phyloP scores from a whole-genome alignment of 805 yeast species.

The Suhomyces emberorum region DNA sequence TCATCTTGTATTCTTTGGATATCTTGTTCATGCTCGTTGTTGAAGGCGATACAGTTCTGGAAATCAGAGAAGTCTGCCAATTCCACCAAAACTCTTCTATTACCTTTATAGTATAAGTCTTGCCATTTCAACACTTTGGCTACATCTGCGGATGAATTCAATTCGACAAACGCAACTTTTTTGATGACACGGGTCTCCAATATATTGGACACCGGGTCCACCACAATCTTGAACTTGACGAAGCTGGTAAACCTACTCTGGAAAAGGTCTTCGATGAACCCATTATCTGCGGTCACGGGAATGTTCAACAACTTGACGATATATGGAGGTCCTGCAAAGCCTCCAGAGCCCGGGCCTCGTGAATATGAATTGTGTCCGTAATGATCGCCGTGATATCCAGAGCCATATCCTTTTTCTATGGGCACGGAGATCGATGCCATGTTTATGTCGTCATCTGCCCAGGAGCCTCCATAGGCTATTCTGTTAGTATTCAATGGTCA shows the following conservation, averaged over 20 bases:
- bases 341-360: constrained; percentile 3
- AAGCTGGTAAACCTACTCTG: constrained; percentile 57
- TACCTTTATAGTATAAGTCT: constrained; percentile 50
- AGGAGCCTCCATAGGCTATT: constrained; percentile 43
- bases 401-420: constrained; percentile 24
- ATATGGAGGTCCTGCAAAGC: constrained; percentile 50
- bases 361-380: constrained; percentile 1
- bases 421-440: constrained; percentile 45
- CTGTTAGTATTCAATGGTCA: constrained; percentile 19
- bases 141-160: constrained; percentile 49
- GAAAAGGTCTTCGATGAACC: constrained; percentile 56
- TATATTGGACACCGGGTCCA: constrained; percentile 44
- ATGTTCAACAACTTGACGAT: constrained; percentile 61
- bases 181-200: constrained; percentile 37
- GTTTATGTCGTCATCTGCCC: constrained; percentile 48
- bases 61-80: constrained; percentile 40
- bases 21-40: constrained; percentile 31
- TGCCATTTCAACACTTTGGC: constrained; percentile 60
- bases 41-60: constrained; percentile 37
- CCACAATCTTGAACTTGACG: constrained; percentile 58
- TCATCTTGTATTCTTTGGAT: constrained; percentile 31
- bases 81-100: constrained; percentile 37
- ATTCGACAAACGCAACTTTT: constrained; percentile 64
- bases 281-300: constrained; percentile 52
- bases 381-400: constrained; percentile 4